Conservation (phyloP, 2,329 filamentous ascomycete species). For the Penicillium sclerotiorum region DNA sequence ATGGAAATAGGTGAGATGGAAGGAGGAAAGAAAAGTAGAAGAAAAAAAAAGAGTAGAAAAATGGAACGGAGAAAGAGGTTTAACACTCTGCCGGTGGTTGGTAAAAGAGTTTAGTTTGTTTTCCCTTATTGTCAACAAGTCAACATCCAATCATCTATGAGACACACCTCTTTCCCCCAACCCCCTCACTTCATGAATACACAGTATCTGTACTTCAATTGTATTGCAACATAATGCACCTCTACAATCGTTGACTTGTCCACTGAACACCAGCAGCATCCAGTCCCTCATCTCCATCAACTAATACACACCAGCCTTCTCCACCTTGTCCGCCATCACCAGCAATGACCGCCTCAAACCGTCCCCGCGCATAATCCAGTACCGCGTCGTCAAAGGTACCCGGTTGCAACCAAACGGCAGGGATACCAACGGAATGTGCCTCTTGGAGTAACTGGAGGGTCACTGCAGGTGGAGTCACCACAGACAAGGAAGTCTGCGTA, state of each 20-base stretch:
- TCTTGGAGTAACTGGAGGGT: slow-evolving; percentile 75
- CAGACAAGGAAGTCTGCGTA: slow-evolving; percentile 71
- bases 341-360: slow-evolving; percentile 72
- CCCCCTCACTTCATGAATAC: too few species aligned
- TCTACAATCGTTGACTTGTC: slow-evolving; percentile 37
- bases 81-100: neutral
- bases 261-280: slow-evolving; percentile 60
- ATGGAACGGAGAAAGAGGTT: slow-evolving; percentile 1
- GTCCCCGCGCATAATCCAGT: slow-evolving; percentile 66
- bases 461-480: slow-evolving; percentile 82
- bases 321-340: slow-evolving; percentile 65
- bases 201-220: neutral
- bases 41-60: slow-evolving; percentile 1
- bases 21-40: neutral
- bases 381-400: slow-evolving; percentile 81
- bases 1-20: neutral
- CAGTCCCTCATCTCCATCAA: slow-evolving; percentile 70
- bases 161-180: too few species aligned
- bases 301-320: slow-evolving; percentile 85
- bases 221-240: neutral
- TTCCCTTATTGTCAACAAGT: neutral
- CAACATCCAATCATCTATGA: slow-evolving; percentile 2
- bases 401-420: slow-evolving; percentile 85
- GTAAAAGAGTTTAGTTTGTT: neutral
- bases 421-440: slow-evolving; percentile 72